Evolutionary conservation across 2,329 filamentous ascomycete species (phyloP), one percentile per base, ranked within the genome.

Genomic region (Neopestalotiopsis sp.): DNA sequence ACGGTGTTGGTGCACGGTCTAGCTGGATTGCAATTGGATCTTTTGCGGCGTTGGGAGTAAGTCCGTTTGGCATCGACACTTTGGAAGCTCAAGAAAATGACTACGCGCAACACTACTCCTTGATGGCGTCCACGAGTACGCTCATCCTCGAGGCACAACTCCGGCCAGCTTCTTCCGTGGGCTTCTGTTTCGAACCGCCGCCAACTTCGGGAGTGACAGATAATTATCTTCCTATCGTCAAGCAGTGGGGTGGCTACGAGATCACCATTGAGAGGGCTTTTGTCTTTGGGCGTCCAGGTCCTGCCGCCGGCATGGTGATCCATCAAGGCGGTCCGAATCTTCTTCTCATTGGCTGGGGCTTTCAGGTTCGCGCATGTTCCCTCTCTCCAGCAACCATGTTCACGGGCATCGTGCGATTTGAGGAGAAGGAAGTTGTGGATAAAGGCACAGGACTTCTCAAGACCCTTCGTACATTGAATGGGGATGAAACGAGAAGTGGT

Each of bases 391-490:
- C 24, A 5, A 3, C 14, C 14, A 61, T 7, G 28, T 61, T 61
- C 58, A 61, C 58, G 6, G 58, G 58, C 1, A 61, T 61, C 4
- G 2, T 61, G 58, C 30, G 30, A 12, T 28, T 34, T 2, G 72
- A 75, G 65, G 76, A 78, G 67, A 76, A 66, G 71, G 76, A 76
- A 2, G 76, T 82, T 4, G 74, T 72, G 4, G 76, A 83, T 32
- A 72, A 76, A 9, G 76, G 79, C 17, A 70, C 74, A 3, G 80
- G 79, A 0, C 65, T 76, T 20, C 68, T 83, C n/a, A 59, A 63
- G 62, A 82, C 79, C 10, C 59, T 78, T 53, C 71, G 80, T 12
- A 71, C 78, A 0, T 49, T 83, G 3, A 82, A 83, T 45, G 81
- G 81, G 9, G 81, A 83, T 67, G 74, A 75, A 68, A 73, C 72